Evolutionary conservation across 108 stramenopile species (phyloP).

Genomic region (Epithemia pelagica): DNA sequence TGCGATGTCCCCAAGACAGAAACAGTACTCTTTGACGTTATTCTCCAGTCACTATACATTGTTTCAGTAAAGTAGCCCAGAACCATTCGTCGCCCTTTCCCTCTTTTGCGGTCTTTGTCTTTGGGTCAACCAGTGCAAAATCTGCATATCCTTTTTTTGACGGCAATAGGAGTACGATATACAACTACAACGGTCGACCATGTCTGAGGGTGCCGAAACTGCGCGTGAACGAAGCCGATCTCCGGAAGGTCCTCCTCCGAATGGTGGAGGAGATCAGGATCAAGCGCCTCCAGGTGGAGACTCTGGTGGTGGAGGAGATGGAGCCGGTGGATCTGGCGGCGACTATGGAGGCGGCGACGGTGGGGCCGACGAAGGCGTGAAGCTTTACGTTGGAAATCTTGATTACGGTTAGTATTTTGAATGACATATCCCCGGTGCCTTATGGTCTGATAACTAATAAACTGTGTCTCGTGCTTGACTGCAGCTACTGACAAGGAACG

Average conservation of each 20-base stretch:
- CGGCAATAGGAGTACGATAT: too few species aligned
- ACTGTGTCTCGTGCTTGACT: neutral
- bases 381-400: constrained; percentile 87
- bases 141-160: too few species aligned
- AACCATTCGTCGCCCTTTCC: too few species aligned
- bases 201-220: neutral
- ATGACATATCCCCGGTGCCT: too few species aligned
- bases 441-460: too few species aligned
- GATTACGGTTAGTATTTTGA: constrained; percentile 53
- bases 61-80: too few species aligned
- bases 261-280: neutral
- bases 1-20: too few species aligned
- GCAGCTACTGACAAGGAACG: constrained; percentile 61
- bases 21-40: too few species aligned
- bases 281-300: neutral
- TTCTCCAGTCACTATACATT: too few species aligned
- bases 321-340: neutral
- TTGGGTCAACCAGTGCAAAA: too few species aligned
- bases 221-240: neutral
- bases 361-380: constrained; percentile 46
- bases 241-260: neutral
- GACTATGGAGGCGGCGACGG: constrained; percentile 12
- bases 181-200: too few species aligned
- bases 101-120: too few species aligned
- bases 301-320: neutral